Conservation (phyloP, 2,329 filamentous ascomycete genomes). For the Fusarium scirpi region DNA sequence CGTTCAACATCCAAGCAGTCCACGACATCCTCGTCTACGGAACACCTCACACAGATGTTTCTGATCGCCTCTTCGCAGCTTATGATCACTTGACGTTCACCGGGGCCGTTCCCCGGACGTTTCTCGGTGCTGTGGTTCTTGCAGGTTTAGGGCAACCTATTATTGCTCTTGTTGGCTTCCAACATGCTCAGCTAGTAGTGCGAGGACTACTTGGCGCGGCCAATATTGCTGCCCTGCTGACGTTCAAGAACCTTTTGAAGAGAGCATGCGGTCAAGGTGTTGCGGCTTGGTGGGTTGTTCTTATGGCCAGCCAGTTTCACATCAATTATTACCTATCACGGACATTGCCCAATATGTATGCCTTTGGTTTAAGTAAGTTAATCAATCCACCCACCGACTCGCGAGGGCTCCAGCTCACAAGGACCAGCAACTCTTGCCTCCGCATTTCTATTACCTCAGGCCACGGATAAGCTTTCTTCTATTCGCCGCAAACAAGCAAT, state of each 20-base stretch:
- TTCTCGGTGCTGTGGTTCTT: constrained; percentile 83
- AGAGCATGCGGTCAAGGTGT: constrained; percentile 75
- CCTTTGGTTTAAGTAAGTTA: constrained; percentile 82
- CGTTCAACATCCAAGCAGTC: constrained; percentile 94
- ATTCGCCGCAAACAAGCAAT: constrained; percentile 73
- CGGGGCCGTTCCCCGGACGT: constrained; percentile 91
- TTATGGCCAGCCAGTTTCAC: constrained; percentile 91
- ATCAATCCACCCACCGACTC: not conserved
- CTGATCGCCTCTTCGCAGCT: constrained; percentile 66
- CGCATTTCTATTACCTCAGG: constrained; percentile 58
- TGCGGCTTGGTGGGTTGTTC: constrained; percentile 81
- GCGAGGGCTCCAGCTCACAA: not conserved
- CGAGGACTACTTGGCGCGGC: constrained; percentile 81
- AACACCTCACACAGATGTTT: constrained; percentile 70
- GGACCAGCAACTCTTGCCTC: constrained; percentile 73
- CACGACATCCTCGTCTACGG: constrained; percentile 91
- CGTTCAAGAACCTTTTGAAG: constrained; percentile 73
- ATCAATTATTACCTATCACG: constrained; percentile 91
- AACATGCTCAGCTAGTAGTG: constrained; percentile 71
- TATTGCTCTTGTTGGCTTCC: constrained; percentile 66
- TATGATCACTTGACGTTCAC: constrained; percentile 95
- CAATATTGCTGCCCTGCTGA: constrained; percentile 77
- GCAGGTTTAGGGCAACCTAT: constrained; percentile 78
- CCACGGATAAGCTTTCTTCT: constrained; percentile 45
- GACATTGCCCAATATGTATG: constrained; percentile 96